Evolutionary conservation across 2,329 filamentous ascomycete species (phyloP).

Genomic region (Paraphaeosphaeria minitans): DNA sequence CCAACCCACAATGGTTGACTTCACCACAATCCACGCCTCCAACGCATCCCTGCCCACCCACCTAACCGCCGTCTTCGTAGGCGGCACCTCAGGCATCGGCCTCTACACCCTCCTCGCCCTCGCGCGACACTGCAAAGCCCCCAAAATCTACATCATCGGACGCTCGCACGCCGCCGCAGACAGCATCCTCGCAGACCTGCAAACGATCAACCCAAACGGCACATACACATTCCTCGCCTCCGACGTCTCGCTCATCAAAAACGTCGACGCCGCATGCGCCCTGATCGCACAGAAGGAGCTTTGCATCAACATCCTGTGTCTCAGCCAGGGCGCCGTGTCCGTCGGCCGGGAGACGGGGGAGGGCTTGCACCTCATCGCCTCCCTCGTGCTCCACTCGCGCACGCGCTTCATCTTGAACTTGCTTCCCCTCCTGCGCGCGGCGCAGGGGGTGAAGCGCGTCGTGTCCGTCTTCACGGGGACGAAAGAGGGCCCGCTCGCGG

Average conservation of each 20-base stretch:
- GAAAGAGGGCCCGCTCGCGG: slow-evolving; percentile 31
- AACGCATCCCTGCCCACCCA: slow-evolving; percentile 47
- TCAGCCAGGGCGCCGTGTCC: slow-evolving; percentile 14
- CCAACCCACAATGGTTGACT: slow-evolving; percentile 39
- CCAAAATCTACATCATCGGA: slow-evolving; percentile 57
- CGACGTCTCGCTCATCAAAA: slow-evolving; percentile 55
- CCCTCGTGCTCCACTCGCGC: slow-evolving; percentile 17
- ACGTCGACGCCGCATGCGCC: slow-evolving; percentile 55
- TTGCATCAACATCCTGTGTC: slow-evolving; percentile 44
- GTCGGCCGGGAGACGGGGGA: slow-evolving; percentile 15
- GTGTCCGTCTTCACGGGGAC: slow-evolving; percentile 26
- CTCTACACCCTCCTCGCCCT: slow-evolving; percentile 55
- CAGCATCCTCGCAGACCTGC: slow-evolving; percentile 52
- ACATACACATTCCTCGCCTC: slow-evolving; percentile 53
- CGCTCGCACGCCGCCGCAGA: slow-evolving; percentile 50
- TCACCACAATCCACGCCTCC: slow-evolving; percentile 38
- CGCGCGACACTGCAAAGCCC: slow-evolving; percentile 47
- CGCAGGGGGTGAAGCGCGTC: slow-evolving; percentile 13
- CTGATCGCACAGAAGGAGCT: neutral
- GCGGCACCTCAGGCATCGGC: slow-evolving; percentile 59
- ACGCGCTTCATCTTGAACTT: slow-evolving; percentile 18
- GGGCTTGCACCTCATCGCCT: slow-evolving; percentile 10
- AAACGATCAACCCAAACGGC: slow-evolving; percentile 52
- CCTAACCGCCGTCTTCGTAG: slow-evolving; percentile 58
- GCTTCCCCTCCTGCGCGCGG: slow-evolving; percentile 35